Evolutionary conservation across 179 eudicot genomes (phyloP), one percentile per base, ranked within the genome.

Genomic region (Amaranthus tricolor): DNA sequence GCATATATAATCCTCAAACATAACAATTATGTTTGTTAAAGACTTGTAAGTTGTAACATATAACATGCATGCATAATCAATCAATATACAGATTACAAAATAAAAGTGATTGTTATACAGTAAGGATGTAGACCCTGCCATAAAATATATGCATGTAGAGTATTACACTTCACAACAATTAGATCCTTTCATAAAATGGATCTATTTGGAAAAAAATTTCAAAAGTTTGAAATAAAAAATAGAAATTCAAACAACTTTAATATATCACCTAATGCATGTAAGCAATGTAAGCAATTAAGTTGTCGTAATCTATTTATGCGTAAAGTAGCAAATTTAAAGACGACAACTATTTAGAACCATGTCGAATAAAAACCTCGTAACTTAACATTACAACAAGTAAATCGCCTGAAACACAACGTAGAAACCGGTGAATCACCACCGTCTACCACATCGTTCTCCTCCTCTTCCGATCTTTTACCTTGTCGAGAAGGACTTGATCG

Each of bases 321-420:
- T 31, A 31, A 31, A 31, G 40, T 31, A 31, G 40, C 40, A 31
- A 31, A 31, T 31, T 31, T 31, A 31, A 31, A 31, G 2, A 4
- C 3, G 3, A 31, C 40, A 31, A 31, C 40, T 2, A 0, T 10
- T 13, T 65, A 52, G 17, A 68, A 51, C 58, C 59, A 68, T 6
- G 10, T 19, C 4, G 59, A 68, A 16, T 68, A 52, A 47, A 68
- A 47, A 21, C 71, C 48, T 68, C 71, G 71, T 13, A 68, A 68
- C 71, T 8, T 21, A 20, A 44, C 45, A 68, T 68, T 68, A 5
- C 60, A 69, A 24, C 61, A 53, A 24, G 72, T 52, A 53, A 69
- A 60, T 7, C 72, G 72, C 6, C 61, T 54, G 54, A 69, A 69
- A 11, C 72, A 69, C 72, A 69, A 31, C 0, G 72, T 31, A 31